Percentiles rank a stretch among this genome's conserved stretches.
Conservation (phyloP, 768 basidiomycete genomes). For the Phylloporus sp. region DNA sequence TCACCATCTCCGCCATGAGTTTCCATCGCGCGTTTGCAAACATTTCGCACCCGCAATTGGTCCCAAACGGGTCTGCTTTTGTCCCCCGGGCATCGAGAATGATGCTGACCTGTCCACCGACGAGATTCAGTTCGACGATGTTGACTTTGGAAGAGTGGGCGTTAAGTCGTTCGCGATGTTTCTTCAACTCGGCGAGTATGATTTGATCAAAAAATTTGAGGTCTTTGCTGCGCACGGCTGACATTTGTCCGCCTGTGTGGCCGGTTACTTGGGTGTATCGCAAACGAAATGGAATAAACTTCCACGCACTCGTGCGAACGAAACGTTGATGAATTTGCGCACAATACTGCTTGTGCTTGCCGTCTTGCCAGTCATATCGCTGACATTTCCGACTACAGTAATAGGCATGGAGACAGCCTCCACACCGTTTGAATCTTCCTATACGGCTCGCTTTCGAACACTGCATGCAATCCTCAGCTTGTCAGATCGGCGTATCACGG, state of each 20-base stretch:
- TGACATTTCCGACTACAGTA: slow-evolving; percentile 28
- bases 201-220: slow-evolving; percentile 25
- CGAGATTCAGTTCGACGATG: slow-evolving; percentile 25
- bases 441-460: slow-evolving; percentile 18
- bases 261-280: not conserved
- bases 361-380: slow-evolving; percentile 23
- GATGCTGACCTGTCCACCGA: slow-evolving; percentile 5
- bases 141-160: slow-evolving; percentile 15
- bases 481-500: not conserved
- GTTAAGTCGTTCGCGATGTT: slow-evolving; percentile 12
- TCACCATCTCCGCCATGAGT: slow-evolving; percentile 15
- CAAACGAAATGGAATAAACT: not conserved
- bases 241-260: slow-evolving; percentile 18
- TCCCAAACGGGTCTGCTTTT: slow-evolving; percentile 22
- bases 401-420: slow-evolving; percentile 27
- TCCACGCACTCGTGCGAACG: slow-evolving; percentile 14
- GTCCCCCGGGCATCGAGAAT: slow-evolving; percentile 21
- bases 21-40: slow-evolving; percentile 24
- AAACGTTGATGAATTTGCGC: slow-evolving; percentile 18
- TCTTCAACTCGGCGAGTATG: slow-evolving; percentile 24
- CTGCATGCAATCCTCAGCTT: not conserved
- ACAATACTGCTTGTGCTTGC: slow-evolving; percentile 28
- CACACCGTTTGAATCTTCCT: slow-evolving; percentile 23
- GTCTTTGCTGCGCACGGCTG: slow-evolving; percentile 21
- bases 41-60: slow-evolving; percentile 23